phyloP scores from a whole-genome alignment of 2,329 filamentous ascomycete species.

The Aspergillus pseudoglaucus region DNA sequence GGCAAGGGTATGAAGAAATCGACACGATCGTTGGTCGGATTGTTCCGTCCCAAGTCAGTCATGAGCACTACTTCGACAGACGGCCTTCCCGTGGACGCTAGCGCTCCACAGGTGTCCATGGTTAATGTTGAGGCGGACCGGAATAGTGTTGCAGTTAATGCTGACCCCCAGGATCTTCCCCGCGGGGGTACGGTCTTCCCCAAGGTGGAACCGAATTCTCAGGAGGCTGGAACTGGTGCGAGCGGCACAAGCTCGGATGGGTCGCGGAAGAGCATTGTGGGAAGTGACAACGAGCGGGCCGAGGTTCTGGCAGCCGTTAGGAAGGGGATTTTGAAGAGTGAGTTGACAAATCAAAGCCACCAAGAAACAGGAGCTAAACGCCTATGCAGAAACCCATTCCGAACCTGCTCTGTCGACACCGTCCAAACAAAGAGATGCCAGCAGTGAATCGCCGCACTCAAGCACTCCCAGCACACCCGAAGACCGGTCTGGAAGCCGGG shows the following conservation, averaged over 20 bases:
- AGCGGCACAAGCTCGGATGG: conserved; percentile 32
- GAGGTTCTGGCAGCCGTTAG: conserved; percentile 88
- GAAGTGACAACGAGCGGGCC: conserved; percentile 80
- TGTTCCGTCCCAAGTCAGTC: conserved; percentile 91
- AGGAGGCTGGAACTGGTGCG: conserved; percentile 48
- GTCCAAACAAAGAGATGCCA: conserved; percentile 55
- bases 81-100: conserved; percentile 56
- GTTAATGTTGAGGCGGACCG: conserved; percentile 92
- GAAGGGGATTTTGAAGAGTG: conserved; percentile 93
- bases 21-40: conserved; percentile 78
- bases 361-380: neutral
- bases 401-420: conserved; percentile 64
- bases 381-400: conserved; percentile 39
- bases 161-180: conserved; percentile 54
- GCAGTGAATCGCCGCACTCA: conserved; percentile 72
- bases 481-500: conserved; percentile 59
- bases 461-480: conserved; percentile 87
- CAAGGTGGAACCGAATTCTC: conserved; percentile 72
- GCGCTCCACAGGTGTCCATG: conserved; percentile 83
- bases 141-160: conserved; percentile 71
- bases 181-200: conserved; percentile 76
- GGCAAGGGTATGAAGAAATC: conserved; percentile 97
- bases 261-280: conserved; percentile 79
- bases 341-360: conserved; percentile 22
- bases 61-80: conserved; percentile 67